Percentiles rank a stretch among this genome's conserved stretches.
Evolutionary conservation across 371 early-diverging fungal genomes (phyloP).

Genomic region (Haplosporangium sp.): DNA sequence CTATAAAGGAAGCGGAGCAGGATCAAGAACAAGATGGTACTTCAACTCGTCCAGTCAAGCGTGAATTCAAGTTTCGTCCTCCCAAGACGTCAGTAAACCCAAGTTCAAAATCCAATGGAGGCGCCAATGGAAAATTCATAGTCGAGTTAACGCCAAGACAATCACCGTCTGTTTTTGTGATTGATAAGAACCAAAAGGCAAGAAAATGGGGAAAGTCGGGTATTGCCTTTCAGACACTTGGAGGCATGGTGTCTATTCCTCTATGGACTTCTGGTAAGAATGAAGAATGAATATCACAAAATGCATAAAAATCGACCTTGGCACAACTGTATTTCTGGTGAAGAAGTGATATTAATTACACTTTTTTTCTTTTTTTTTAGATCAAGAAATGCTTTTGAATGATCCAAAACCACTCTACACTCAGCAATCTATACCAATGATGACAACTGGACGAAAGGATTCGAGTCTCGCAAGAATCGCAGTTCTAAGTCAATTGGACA

Average conservation of each 20-base stretch:
- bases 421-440: conserved; percentile 19
- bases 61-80: background rate
- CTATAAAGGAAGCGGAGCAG: conserved; percentile 9
- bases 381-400: conserved; percentile 53
- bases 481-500: conserved; percentile 46
- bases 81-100: background rate
- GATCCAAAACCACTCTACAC: conserved; percentile 32
- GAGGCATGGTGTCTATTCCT: conserved; percentile 30
- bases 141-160: conserved; percentile 8
- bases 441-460: conserved; percentile 18
- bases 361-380: conserved; percentile 6
- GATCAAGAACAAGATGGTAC: background rate
- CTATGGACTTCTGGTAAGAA: conserved; percentile 40
- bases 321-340: background rate
- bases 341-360: background rate
- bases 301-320: background rate
- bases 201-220: conserved; percentile 35
- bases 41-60: background rate
- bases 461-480: conserved; percentile 38
- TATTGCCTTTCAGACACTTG: conserved; percentile 29
- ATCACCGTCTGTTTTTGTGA: conserved; percentile 25
- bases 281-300: background rate
- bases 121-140: conserved; percentile 15
- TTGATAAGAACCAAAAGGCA: conserved; percentile 35
- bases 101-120: background rate